Evolutionary conservation across 1,284 basidiomycete species (phyloP), one percentile per base, ranked within the genome.

Genomic region (Volvariella surrecta): DNA sequence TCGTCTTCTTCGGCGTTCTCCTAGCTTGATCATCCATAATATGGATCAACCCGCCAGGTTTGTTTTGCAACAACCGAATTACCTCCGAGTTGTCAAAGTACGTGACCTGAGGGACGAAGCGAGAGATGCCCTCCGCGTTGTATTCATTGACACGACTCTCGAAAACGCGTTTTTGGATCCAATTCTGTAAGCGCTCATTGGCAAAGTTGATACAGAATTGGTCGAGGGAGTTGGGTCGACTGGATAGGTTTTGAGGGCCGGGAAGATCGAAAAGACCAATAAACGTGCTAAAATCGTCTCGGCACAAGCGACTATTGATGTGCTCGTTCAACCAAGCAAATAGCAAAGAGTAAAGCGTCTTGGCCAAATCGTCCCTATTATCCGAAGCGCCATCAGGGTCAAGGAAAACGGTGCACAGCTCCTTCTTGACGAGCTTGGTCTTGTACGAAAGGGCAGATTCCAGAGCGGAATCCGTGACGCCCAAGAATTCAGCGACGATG

Each of bases 311-410:
- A 55, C 95, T 84, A 61, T 99, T 98, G 67, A 99, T 83, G 58
- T 91, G 79, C 61, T 99, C 95, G 58, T 94, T 96, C 52, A 98
- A 66, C 96, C 94, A 99, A 1, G 90, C 82, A 58, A 99, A 99
- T 13, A 99, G 76, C 2, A 99, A 77, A 8, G 90, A 91, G 60
- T 99, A 98, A 0, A 98, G 76, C 0, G 88, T 87, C 58, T 92
- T 87, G 13, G 93, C 90, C 31, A 98, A 82, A 58, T 95, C 90
- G 57, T 98, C 95, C 44, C 93, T 74, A 55, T 97, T 95, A 55
- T 86, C 81, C 0, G 89, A 85, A 1, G 95, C 92, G 40, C 87
- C 89, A 55, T 98, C 94, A 0, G 89, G 82, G 58, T 98, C 92
- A 41, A 99, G 79, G 64, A 99, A 95, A 20, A 97, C 84, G 0